Base-by-base conservation (phyloP, 345 rosid genomes). In the Citrus unshiu region DNA sequence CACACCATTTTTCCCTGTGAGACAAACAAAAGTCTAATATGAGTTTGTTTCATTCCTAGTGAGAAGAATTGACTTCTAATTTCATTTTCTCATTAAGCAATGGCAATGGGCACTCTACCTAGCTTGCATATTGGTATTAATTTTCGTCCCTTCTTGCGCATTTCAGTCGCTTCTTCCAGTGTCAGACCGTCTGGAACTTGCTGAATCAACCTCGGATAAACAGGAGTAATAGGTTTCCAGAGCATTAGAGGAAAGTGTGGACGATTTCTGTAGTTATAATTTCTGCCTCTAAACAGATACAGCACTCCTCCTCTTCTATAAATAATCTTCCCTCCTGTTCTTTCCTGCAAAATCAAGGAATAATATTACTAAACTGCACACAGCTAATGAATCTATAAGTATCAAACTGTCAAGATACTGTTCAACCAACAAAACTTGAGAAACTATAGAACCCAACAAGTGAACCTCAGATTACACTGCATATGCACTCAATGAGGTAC, bases 171-270 rank as follows among this genome's bases (percentile, higher is more conserved):
- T 88, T 92, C 94, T 84, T 84, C 84, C 76, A 75, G 69, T 51
- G 98, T 90, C 62, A 93, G 81, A 78, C 97, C 97, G 67, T 90
- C 91, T 2, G 97, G 99, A 78, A 70, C 86, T 34, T 75, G 90
- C 75, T 88, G 80, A 85, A 96, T 79, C 84, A 96, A 77, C 89
- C 89, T 86, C 0, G 98, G 99, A 81, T 93, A 93, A 78, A 92
- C 84, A 67, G 98, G 98, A 35, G 94, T 81, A 30, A 77, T 71
- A 79, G 98, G 99, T 73, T 87, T 93, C 99, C 99, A 96, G 83
- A 93, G 73, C 99, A 96, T 96, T 61, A 96, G 91, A 69, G 99
- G 99, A 79, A 90, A 92, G 4, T 81, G 93, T 0, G 95, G 98
- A 35, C 93, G 90, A 80, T 87, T 84, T 85, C 79, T 92, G 85